These are phyloP conservation scores for Fusarium kyushuense DNA, from an alignment of 2,329 filamentous ascomycete genomes.

Conservation along the genomic window DNA sequence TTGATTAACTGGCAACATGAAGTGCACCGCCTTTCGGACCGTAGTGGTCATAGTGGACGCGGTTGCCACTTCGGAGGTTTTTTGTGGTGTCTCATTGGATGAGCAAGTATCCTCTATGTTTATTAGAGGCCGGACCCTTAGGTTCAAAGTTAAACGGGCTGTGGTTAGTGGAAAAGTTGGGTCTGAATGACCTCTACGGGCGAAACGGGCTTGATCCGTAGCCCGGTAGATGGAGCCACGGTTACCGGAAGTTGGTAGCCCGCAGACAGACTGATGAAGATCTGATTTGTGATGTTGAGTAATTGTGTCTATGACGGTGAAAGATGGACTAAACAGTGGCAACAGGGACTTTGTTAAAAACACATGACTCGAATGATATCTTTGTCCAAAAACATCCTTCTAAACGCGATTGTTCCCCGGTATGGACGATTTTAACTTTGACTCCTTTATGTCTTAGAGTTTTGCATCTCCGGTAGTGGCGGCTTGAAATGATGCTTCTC, in stretches of 20 bases:
- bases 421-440: background rate
- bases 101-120: background rate
- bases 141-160: background rate
- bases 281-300: background rate
- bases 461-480: background rate
- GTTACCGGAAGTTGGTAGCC: background rate
- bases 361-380: background rate
- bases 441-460: background rate
- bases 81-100: background rate
- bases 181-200: background rate
- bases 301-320: conserved; percentile 2
- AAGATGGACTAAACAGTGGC: background rate
- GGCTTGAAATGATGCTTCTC: background rate
- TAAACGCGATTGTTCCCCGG: background rate
- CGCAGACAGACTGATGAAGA: background rate
- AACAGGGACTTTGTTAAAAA: background rate
- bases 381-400: background rate
- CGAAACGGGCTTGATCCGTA: background rate
- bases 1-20: background rate
- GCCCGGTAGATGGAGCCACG: background rate
- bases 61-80: background rate
- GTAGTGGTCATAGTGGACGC: background rate
- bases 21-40: background rate
- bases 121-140: background rate
- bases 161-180: background rate